phyloP scores from a whole-genome alignment of 306 rosid genomes.

The Leucaena leucocephala region DNA sequence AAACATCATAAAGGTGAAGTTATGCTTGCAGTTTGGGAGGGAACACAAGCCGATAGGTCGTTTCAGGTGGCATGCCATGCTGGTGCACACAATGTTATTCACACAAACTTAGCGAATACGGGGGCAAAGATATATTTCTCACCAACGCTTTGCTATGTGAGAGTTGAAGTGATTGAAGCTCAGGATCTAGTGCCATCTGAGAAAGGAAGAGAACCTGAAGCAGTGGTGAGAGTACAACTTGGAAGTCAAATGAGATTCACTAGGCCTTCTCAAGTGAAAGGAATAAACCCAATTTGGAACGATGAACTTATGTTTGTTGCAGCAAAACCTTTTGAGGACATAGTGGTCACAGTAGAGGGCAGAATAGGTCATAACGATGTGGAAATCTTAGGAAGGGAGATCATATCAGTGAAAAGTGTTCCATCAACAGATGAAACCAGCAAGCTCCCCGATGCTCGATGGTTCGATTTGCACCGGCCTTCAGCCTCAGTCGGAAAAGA shows the following conservation, averaged over 20 bases:
- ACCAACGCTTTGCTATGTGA: constrained; percentile 80
- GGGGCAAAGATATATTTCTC: constrained; percentile 89
- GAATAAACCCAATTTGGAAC: constrained; percentile 66
- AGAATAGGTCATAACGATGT: constrained; percentile 55
- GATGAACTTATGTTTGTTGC: constrained; percentile 92
- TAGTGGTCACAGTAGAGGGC: constrained; percentile 70
- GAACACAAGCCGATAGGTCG: constrained; percentile 94
- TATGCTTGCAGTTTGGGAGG: constrained; percentile 98
- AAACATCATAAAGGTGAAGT: constrained; percentile 72
- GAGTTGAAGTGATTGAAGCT: constrained; percentile 79
- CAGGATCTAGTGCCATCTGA: constrained; percentile 83
- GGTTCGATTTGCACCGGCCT: constrained; percentile 72
- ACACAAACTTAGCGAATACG: constrained; percentile 67
- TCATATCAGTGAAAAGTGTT: constrained; percentile 55
- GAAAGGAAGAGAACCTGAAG: constrained; percentile 49
- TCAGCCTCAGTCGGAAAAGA: constrained; percentile 44
- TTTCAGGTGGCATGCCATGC: constrained; percentile 98
- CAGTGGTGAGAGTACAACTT: constrained; percentile 61
- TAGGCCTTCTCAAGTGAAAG: constrained; percentile 45
- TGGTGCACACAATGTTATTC: constrained; percentile 82
- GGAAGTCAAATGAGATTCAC: constrained; percentile 64
- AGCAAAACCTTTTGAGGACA: constrained; percentile 87
- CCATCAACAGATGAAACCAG: constrained; percentile 51
- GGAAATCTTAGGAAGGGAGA: constrained; percentile 69
- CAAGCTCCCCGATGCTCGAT: constrained; percentile 72